Evolutionary conservation across 139 green algal genomes (phyloP).

Genomic region (Picochlorum sp.): DNA sequence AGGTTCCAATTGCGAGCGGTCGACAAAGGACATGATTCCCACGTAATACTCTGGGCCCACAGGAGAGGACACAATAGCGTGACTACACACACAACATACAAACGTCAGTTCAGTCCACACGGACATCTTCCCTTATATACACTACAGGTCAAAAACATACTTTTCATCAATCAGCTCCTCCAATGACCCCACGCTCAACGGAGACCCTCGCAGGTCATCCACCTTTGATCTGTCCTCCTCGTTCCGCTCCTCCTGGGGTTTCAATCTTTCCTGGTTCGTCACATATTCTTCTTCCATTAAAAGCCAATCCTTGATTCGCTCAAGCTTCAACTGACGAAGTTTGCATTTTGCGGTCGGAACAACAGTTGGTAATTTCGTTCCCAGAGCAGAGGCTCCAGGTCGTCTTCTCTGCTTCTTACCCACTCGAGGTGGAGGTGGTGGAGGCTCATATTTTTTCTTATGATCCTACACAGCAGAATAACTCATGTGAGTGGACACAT

Average conservation of each 20-base stretch:
- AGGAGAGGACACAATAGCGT: slow-evolving; percentile 90
- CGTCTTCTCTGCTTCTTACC: slow-evolving; percentile 84
- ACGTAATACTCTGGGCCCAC: slow-evolving; percentile 99
- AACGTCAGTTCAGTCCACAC: neutral
- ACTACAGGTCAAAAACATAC: slow-evolving; percentile 33
- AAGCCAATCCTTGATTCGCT: slow-evolving; percentile 98
- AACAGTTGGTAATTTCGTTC: slow-evolving; percentile 76
- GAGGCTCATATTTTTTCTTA: slow-evolving; percentile 97
- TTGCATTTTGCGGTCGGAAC: slow-evolving; percentile 92
- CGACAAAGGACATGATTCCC: slow-evolving; percentile 94
- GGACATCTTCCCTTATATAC: neutral
- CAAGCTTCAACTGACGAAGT: slow-evolving; percentile 93
- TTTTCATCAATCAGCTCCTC: slow-evolving; percentile 99
- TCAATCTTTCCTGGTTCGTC: slow-evolving; percentile 79
- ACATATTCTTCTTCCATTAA: slow-evolving; percentile 99
- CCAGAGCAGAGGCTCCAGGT: slow-evolving; percentile 55
- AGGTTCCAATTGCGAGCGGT: slow-evolving; percentile 98
- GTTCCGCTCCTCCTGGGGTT: slow-evolving; percentile 85
- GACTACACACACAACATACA: slow-evolving; percentile 27
- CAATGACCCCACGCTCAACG: slow-evolving; percentile 88
- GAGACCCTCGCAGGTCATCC: slow-evolving; percentile 90
- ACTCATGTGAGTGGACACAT: neutral
- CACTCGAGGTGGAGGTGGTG: slow-evolving; percentile 83
- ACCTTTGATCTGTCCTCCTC: slow-evolving; percentile 93
- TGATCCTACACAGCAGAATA: slow-evolving; percentile 18